phyloP scores from a whole-genome alignment of 1,284 basidiomycete species.

The Cyathus olla region DNA sequence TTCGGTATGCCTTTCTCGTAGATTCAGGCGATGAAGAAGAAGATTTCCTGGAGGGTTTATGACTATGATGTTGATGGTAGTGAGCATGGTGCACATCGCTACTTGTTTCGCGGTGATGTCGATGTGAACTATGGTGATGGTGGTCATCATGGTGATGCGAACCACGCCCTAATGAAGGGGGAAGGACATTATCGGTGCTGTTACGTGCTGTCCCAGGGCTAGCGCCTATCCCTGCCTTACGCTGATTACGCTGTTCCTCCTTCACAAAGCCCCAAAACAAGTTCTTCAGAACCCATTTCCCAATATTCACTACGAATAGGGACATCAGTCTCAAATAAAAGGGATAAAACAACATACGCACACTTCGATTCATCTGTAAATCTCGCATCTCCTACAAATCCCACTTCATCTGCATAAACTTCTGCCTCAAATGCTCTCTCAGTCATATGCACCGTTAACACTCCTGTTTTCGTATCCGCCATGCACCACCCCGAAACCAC shows the following conservation, averaged over 20 bases:
- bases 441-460: conserved; percentile 89
- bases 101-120: neutral
- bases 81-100: neutral
- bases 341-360: conserved; percentile 53
- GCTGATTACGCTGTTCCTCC: conserved; percentile 62
- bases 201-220: conserved; percentile 1
- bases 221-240: conserved; percentile 1
- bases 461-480: conserved; percentile 91
- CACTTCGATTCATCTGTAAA: conserved; percentile 85
- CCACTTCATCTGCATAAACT: conserved; percentile 93
- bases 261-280: conserved; percentile 78
- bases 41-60: neutral
- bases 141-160: conserved; percentile 15
- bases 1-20: conserved; percentile 23
- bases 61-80: conserved; percentile 1
- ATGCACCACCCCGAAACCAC: conserved; percentile 88
- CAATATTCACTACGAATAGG: conserved; percentile 73
- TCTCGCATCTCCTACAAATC: conserved; percentile 64
- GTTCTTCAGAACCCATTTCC: conserved; percentile 84
- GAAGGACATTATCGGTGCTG: conserved; percentile 17
- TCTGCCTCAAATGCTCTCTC: conserved; percentile 94
- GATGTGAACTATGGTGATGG: neutral
- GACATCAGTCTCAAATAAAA: conserved; percentile 15
- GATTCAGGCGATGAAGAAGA: conserved; percentile 31
- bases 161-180: conserved; percentile 30